These are phyloP conservation scores for Metarhizium robertsii DNA, from an alignment of 2,329 filamentous ascomycete genomes.

Conservation along the genomic window DNA sequence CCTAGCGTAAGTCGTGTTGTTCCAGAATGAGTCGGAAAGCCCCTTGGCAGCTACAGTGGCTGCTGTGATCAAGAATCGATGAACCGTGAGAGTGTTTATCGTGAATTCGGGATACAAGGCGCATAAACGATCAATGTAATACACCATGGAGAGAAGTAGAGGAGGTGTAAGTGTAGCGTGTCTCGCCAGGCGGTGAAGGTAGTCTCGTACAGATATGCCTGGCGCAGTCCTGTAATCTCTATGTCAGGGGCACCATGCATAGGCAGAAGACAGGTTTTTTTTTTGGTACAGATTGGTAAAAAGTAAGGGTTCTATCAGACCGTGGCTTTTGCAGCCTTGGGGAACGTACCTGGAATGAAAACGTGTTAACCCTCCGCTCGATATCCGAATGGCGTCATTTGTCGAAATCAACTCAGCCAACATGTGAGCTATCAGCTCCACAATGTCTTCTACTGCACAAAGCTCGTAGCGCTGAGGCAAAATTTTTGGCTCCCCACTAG, in stretches of 20 bases:
- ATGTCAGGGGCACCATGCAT: not conserved
- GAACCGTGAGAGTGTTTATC: slow-evolving; percentile 91
- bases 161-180: slow-evolving; percentile 91
- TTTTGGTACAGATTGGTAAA: not conserved
- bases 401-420: slow-evolving; percentile 87
- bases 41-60: slow-evolving; percentile 95
- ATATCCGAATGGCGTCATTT: slow-evolving; percentile 74
- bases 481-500: slow-evolving; percentile 42
- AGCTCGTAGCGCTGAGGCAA: slow-evolving; percentile 71
- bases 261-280: not conserved
- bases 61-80: slow-evolving; percentile 92
- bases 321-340: not conserved
- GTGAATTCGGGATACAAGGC: slow-evolving; percentile 89
- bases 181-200: slow-evolving; percentile 82
- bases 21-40: slow-evolving; percentile 95
- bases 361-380: slow-evolving; percentile 74
- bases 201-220: slow-evolving; percentile 89
- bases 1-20: slow-evolving; percentile 89
- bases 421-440: slow-evolving; percentile 89
- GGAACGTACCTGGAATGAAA: slow-evolving; percentile 77
- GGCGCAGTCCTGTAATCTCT: slow-evolving; percentile 45
- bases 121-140: slow-evolving; percentile 94
- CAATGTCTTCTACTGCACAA: slow-evolving; percentile 77
- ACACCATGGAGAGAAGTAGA: slow-evolving; percentile 96
- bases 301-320: not conserved